Percentiles rank a stretch among this genome's conserved stretches.
phyloP scores from a whole-genome alignment of 306 rosid species.

The Calophaca sinica region DNA sequence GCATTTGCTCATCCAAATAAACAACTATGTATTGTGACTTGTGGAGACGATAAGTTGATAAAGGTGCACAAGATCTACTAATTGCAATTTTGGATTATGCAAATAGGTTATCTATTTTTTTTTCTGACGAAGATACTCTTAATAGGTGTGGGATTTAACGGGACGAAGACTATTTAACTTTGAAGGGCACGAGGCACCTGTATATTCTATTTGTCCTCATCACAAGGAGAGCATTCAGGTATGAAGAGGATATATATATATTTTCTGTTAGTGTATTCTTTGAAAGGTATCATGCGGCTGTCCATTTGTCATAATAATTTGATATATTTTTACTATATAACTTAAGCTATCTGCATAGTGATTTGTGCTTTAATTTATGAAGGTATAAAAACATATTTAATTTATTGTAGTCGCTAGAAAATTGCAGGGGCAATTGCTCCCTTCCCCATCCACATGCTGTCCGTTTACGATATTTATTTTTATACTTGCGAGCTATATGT shows the following conservation, averaged over 20 bases:
- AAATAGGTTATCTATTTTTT: conserved; percentile 31
- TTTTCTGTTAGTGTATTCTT: conserved; percentile 5
- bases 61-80: conserved; percentile 59
- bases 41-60: conserved; percentile 91
- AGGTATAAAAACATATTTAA: too few species aligned
- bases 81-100: conserved; percentile 31
- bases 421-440: too few species aligned
- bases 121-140: conserved; percentile 48
- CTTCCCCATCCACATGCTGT: too few species aligned
- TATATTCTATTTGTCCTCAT: conserved; percentile 92
- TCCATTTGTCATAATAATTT: not conserved
- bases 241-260: conserved; percentile 15
- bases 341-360: too few species aligned
- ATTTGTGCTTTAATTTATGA: too few species aligned
- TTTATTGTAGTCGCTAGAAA: too few species aligned
- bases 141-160: conserved; percentile 82
- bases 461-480: too few species aligned
- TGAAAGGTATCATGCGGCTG: conserved; percentile 1
- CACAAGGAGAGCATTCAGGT: conserved; percentile 91
- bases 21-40: conserved; percentile 79
- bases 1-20: conserved; percentile 89
- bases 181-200: conserved; percentile 90
- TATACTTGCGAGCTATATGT: too few species aligned
- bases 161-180: conserved; percentile 73
- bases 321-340: too few species aligned